phyloP scores from a whole-genome alignment of 139 green algal genomes.

The Chlamydomonas schloesseri region DNA sequence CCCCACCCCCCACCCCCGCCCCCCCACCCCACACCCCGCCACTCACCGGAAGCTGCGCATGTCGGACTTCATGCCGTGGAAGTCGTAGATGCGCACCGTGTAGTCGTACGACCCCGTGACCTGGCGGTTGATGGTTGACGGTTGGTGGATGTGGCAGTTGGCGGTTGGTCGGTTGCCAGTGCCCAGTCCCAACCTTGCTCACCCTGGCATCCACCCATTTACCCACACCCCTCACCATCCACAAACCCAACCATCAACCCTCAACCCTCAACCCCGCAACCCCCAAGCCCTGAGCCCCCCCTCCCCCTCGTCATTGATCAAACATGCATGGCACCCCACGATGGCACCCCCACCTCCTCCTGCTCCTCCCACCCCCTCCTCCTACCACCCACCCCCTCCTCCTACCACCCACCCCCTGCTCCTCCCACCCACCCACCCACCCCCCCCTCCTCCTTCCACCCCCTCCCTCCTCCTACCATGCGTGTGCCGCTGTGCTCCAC shows the following conservation, averaged over 20 bases:
- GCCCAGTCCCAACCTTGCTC: background rate
- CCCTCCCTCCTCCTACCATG: conserved; percentile 52
- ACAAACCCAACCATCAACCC: too few relatives aligned
- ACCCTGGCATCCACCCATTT: background rate
- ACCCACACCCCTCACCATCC: too few relatives aligned
- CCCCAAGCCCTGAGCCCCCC: too few relatives aligned
- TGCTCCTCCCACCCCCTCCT: background rate
- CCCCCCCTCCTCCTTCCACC: too few relatives aligned
- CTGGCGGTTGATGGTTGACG: background rate
- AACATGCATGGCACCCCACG: too few relatives aligned
- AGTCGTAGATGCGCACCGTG: conserved; percentile 88
- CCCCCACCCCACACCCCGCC: too few relatives aligned
- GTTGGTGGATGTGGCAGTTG: background rate
- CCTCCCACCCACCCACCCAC: too few relatives aligned
- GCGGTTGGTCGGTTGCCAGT: background rate
- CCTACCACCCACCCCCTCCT: background rate
- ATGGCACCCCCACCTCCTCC: too few relatives aligned
- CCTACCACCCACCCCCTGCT: background rate
- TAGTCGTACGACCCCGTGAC: conserved; percentile 85
- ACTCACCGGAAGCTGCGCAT: conserved; percentile 79
- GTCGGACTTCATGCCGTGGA: conserved; percentile 93
- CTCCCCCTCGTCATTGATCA: too few relatives aligned
- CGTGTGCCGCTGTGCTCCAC: conserved; percentile 84
- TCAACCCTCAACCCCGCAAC: too few relatives aligned
- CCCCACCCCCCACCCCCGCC: background rate